These are phyloP conservation scores for Eucalyptus shirleyi DNA, from an alignment of 345 rosid genomes.

Conservation along the genomic window DNA sequence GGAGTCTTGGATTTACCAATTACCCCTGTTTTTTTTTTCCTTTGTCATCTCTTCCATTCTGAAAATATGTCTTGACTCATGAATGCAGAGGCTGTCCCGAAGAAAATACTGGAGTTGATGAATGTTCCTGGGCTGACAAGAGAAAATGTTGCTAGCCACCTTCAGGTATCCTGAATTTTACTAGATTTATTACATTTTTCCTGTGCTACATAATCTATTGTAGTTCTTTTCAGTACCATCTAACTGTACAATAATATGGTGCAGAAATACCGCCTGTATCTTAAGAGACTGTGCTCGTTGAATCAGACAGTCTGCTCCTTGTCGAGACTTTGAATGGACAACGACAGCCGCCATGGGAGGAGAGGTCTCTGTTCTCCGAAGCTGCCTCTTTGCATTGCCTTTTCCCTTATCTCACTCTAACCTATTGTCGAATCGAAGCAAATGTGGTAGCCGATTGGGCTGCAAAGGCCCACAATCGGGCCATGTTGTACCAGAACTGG, in stretches of 20 bases:
- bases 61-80: background rate
- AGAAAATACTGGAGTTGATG: conserved; percentile 57
- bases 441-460: too few relatives aligned
- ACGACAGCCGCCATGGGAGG: too few relatives aligned
- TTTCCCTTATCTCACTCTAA: too few relatives aligned
- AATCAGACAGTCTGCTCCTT: too few relatives aligned
- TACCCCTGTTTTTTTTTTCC: background rate
- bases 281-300: conserved; percentile 38
- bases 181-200: background rate
- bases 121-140: conserved; percentile 76
- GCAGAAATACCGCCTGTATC: conserved; percentile 93
- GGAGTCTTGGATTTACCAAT: background rate
- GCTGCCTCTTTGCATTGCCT: too few relatives aligned
- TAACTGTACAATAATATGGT: background rate
- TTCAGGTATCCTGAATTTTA: conserved; percentile 43
- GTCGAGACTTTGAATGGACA: too few relatives aligned
- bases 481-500: too few relatives aligned
- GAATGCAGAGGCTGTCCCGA: conserved; percentile 75
- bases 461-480: too few relatives aligned
- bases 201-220: background rate
- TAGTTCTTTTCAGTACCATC: background rate
- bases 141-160: conserved; percentile 90
- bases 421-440: too few relatives aligned
- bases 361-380: too few relatives aligned
- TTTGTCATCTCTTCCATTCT: background rate